Evolutionary conservation across 495 filamentous ascomycete genomes (phyloP).

Genomic region (Hypoxylon rickii): DNA sequence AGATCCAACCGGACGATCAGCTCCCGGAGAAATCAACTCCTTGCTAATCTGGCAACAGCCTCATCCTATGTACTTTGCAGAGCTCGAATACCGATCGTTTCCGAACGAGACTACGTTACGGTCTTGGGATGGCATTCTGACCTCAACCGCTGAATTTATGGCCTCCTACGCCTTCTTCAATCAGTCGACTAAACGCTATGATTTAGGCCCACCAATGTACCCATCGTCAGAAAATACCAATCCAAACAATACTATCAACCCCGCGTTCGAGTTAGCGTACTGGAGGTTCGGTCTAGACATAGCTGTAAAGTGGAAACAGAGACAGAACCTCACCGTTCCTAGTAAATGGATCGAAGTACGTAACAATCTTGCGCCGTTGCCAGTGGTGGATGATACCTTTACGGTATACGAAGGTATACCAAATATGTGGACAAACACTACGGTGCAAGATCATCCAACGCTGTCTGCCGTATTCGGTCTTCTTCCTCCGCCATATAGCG

Average conservation of each 20-base stretch:
- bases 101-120: conserved; percentile 43
- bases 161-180: conserved; percentile 55
- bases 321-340: conserved; percentile 44
- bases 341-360: conserved; percentile 45
- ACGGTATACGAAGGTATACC: conserved; percentile 56
- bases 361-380: conserved; percentile 53
- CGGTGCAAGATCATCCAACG: conserved; percentile 55
- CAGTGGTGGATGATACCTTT: conserved; percentile 49
- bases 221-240: conserved; percentile 56
- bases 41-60: conserved; percentile 62
- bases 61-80: conserved; percentile 59
- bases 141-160: conserved; percentile 57
- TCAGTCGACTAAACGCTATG: conserved; percentile 46
- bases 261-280: conserved; percentile 58
- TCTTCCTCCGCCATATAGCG: conserved; percentile 50
- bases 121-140: conserved; percentile 52
- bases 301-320: conserved; percentile 45
- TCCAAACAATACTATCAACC: conserved; percentile 55
- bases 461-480: conserved; percentile 55
- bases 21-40: conserved; percentile 61
- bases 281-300: conserved; percentile 52
- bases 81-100: conserved; percentile 53
- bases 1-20: conserved; percentile 57
- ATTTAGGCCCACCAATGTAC: conserved; percentile 59
- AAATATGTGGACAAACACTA: conserved; percentile 52